Conservation (phyloP, 352 stramenopile genomes). For the Pythium chondricola region DNA sequence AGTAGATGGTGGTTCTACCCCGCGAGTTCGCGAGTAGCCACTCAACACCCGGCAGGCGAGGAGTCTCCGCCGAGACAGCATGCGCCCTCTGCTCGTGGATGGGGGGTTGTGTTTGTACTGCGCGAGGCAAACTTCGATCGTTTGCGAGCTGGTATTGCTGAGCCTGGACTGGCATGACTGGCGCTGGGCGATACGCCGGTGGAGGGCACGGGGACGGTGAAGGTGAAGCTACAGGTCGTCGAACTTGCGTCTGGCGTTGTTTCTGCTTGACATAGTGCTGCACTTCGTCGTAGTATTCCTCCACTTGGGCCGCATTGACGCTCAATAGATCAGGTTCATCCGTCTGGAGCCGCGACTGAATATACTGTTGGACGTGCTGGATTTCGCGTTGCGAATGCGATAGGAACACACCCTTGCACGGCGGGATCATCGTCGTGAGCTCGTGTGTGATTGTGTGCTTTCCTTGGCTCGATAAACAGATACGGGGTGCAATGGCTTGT, state of each 20-base stretch:
- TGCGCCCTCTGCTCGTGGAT: no score
- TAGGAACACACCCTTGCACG: not conserved
- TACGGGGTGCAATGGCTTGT: no score
- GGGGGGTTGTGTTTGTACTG: no score
- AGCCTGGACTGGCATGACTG: no score
- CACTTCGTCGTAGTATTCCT: slow-evolving; percentile 20
- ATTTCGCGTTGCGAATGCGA: slow-evolving; percentile 15
- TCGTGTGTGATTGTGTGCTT: not conserved
- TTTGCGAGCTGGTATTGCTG: not conserved
- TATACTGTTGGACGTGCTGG: slow-evolving; percentile 16
- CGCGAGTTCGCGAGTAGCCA: slow-evolving; percentile 12
- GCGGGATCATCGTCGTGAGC: slow-evolving; percentile 10
- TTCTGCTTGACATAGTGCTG: slow-evolving; percentile 21
- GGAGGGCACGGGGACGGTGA: no score
- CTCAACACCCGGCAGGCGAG: slow-evolving; percentile 7
- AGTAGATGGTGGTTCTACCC: no score
- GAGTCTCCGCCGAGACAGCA: not conserved
- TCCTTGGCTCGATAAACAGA: not conserved
- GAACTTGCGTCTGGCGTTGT: slow-evolving; percentile 9
- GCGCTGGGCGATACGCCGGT: no score
- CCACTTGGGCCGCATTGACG: slow-evolving; percentile 14
- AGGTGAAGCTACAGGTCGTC: no score
- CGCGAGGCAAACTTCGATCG: not conserved
- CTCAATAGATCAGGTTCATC: slow-evolving; percentile 13
- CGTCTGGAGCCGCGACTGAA: slow-evolving; percentile 16